Base-by-base conservation (phyloP, 139 green algal genomes). In the Chlorella ohadii region DNA sequence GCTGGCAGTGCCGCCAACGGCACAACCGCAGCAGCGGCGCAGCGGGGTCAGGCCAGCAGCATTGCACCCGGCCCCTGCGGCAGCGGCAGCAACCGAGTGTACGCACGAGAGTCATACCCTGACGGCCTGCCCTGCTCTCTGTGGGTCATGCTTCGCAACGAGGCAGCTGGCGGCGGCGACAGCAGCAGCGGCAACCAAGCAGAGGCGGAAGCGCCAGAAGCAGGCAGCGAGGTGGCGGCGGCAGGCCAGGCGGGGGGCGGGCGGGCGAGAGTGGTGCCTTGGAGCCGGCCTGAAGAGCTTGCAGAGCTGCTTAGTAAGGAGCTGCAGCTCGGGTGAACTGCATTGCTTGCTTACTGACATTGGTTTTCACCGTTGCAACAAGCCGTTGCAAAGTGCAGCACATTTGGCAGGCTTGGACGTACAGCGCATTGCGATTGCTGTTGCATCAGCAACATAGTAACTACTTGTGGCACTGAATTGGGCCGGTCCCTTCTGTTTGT, bases 91-190 rank as follows among this genome's bases (percentile, higher is more conserved):
- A 82, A 82, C 38, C 25, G 65, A 27, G 76, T 89, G 12, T 68
- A 86, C 71, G 86, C 82, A 0, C 66, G 86, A 7, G 70, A 72
- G 1, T 34, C 63, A 4, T 89, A 89, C 55, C 86, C 86, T 22
- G 86, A 89, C 64, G 86, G 86, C 36, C 31, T 47, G 27, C 28
- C 59, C 22, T 83, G 72, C 33, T 51, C 81, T 16, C 81, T 89
- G 19, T 83, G 61, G 78, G 78, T 83, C 34, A 83, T 83, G 78
- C 78, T 83, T 28, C 19, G 51, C n/a, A 51, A 15, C 2, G 17
- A 71, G 57, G 34, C 39, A 34, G 63, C 70, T 57, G 38, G 31
- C 31, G 19, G 51, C 38, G 15, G 3, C 36, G 4, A 38, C 59
- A n/a, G n/a, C 28, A 47, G 28, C 41, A 44, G 31, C 28, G 4